Percentiles rank a stretch among this genome's conserved stretches.
phyloP scores from a whole-genome alignment of 768 basidiomycete genomes.

The Boletales sp. region DNA sequence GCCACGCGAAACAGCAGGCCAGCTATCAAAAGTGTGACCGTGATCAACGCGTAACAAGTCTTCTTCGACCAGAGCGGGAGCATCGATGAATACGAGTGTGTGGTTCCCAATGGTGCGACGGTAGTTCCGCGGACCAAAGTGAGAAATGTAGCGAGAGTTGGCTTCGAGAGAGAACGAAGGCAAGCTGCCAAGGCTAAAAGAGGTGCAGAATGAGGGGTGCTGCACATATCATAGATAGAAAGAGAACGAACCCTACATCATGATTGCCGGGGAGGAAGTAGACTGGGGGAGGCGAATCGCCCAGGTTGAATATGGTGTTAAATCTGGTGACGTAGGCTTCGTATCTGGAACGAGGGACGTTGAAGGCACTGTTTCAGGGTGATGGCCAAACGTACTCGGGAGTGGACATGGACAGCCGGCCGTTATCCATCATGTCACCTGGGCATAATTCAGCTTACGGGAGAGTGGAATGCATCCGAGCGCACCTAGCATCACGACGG shows the following conservation, averaged over 20 bases:
- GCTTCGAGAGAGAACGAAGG: conserved; percentile 39
- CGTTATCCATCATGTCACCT: conserved; percentile 86
- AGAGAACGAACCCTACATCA: conserved; percentile 64
- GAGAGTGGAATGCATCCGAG: neutral
- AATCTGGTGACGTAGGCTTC: conserved; percentile 66
- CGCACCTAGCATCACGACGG: conserved; percentile 72
- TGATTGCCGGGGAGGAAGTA: conserved; percentile 90
- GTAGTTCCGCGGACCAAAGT: conserved; percentile 76
- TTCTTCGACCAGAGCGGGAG: conserved; percentile 72
- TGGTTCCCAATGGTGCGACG: conserved; percentile 66
- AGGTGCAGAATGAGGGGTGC: conserved; percentile 1
- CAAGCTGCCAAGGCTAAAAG: conserved; percentile 27
- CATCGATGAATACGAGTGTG: conserved; percentile 68
- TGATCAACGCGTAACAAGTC: conserved; percentile 48
- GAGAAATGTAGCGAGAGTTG: conserved; percentile 55
- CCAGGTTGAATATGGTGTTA: conserved; percentile 59
- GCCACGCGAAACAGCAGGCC: conserved; percentile 47
- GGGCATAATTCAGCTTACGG: neutral
- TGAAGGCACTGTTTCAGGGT: conserved; percentile 4
- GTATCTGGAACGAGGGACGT: conserved; percentile 52
- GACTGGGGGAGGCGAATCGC: conserved; percentile 42
- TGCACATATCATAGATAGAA: neutral
- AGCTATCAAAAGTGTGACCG: conserved; percentile 41
- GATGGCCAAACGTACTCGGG: conserved; percentile 54
- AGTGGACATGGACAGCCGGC: conserved; percentile 59